Evolutionary conservation across 106 monocot species (phyloP).

Genomic region (Agapanthus africanus): DNA sequence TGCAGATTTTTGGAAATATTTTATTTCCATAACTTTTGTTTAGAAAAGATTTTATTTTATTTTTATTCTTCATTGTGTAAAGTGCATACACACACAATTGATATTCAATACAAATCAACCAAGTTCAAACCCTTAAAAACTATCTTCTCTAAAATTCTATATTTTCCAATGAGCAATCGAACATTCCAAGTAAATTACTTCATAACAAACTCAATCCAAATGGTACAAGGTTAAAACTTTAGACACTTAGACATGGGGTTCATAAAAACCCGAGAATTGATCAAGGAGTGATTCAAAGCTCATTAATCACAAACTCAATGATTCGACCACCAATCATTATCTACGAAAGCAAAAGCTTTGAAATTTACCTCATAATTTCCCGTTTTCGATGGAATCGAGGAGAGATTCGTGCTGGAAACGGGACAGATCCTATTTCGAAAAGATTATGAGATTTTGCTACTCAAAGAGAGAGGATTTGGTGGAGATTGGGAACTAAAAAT

Average conservation of each 20-base stretch:
- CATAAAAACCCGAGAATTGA: neutral
- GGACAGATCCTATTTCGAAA: neutral
- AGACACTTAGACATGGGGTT: neutral
- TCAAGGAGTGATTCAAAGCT: neutral
- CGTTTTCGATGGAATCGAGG: neutral
- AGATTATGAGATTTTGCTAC: neutral
- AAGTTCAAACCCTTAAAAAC: too few species aligned
- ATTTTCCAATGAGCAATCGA: too few species aligned
- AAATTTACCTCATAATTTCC: conserved; percentile 4
- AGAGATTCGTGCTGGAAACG: neutral
- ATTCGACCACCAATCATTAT: neutral
- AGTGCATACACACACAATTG: too few species aligned
- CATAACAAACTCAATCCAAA: neutral
- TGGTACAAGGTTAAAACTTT: neutral
- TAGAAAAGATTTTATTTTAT: too few species aligned
- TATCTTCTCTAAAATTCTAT: too few species aligned
- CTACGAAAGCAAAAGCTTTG: neutral
- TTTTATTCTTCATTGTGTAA: too few species aligned
- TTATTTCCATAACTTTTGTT: too few species aligned
- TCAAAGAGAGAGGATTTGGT: neutral
- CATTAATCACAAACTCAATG: neutral
- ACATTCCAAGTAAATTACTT: too few species aligned
- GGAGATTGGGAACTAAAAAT: neutral
- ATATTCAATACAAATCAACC: too few species aligned
- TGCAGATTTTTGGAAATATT: too few species aligned